Conservation (phyloP, 106 monocot species). For the Hemerocallis citrina region DNA sequence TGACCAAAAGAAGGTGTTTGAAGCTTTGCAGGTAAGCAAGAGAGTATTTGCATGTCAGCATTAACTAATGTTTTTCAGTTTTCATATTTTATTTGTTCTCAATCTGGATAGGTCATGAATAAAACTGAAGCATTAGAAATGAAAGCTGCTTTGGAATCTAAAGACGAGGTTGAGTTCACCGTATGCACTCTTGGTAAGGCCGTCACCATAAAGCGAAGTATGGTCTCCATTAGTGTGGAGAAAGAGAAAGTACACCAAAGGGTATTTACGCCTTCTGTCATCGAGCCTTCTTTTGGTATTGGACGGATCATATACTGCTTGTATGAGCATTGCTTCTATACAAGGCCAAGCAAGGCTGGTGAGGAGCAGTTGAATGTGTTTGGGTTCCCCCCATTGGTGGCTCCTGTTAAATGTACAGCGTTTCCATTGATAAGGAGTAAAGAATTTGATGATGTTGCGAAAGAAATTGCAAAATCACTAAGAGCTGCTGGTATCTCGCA, state of each 20-base stretch:
- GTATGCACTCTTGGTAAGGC: conserved; percentile 79
- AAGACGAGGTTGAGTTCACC: conserved; percentile 53
- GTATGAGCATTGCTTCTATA: conserved; percentile 89
- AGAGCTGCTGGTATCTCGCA: conserved; percentile 77
- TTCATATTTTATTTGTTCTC: not conserved
- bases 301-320: conserved; percentile 94
- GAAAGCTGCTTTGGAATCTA: conserved; percentile 70
- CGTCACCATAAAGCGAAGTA: conserved; percentile 68
- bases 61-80: not conserved
- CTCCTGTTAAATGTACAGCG: conserved; percentile 93
- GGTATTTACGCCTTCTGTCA: conserved; percentile 92
- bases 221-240: conserved; percentile 80
- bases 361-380: conserved; percentile 93
- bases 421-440: conserved; percentile 81
- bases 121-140: conserved; percentile 71
- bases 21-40: conserved; percentile 73
- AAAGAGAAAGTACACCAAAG: conserved; percentile 95
- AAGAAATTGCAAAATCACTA: conserved; percentile 52
- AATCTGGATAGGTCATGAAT: conserved; percentile 55
- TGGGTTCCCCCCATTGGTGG: conserved; percentile 73
- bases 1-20: conserved; percentile 78
- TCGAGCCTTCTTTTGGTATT: conserved; percentile 98
- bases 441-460: conserved; percentile 77
- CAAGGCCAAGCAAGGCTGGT: conserved; percentile 57
- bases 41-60: not conserved